Conservation (phyloP, 805 yeast species). For the Cyberlindnera suaveolens region DNA sequence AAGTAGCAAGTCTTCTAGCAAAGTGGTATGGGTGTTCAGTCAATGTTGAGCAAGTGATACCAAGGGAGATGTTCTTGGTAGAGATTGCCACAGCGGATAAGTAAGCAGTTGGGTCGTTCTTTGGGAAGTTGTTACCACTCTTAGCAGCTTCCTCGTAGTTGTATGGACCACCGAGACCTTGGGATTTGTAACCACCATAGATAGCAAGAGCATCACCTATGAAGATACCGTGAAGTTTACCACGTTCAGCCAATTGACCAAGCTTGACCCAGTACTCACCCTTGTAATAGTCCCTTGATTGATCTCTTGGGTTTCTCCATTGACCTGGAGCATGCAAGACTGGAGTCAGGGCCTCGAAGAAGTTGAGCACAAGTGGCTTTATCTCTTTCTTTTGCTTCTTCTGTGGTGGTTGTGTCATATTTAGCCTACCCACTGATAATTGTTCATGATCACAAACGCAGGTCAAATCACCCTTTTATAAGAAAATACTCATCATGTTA, state of each 20-base stretch:
- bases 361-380: slow-evolving; percentile 16
- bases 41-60: slow-evolving; percentile 38
- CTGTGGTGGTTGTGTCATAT: slow-evolving; percentile 7
- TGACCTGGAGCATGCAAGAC: slow-evolving; percentile 20
- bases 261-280: slow-evolving; percentile 33
- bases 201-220: slow-evolving; percentile 37
- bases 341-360: slow-evolving; percentile 18
- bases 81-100: slow-evolving; percentile 37
- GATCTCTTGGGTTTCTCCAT: slow-evolving; percentile 21
- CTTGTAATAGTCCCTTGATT: slow-evolving; percentile 14
- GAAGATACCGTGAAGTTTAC: slow-evolving; percentile 33
- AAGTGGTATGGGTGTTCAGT: slow-evolving; percentile 40
- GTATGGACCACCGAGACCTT: slow-evolving; percentile 29
- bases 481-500: too few relatives aligned
- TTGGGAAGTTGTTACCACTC: slow-evolving; percentile 30
- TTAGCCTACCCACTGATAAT: too few relatives aligned
- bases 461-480: too few relatives aligned
- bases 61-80: slow-evolving; percentile 35
- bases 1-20: slow-evolving; percentile 38
- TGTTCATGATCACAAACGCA: too few relatives aligned
- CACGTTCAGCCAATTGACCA: slow-evolving; percentile 33
- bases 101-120: slow-evolving; percentile 34
- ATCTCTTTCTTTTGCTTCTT: slow-evolving; percentile 17
- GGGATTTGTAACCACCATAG: slow-evolving; percentile 32
- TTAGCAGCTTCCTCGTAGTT: slow-evolving; percentile 31